Base-by-base conservation (phyloP, 2,329 filamentous ascomycete genomes). In the Penicillium verrucosum region DNA sequence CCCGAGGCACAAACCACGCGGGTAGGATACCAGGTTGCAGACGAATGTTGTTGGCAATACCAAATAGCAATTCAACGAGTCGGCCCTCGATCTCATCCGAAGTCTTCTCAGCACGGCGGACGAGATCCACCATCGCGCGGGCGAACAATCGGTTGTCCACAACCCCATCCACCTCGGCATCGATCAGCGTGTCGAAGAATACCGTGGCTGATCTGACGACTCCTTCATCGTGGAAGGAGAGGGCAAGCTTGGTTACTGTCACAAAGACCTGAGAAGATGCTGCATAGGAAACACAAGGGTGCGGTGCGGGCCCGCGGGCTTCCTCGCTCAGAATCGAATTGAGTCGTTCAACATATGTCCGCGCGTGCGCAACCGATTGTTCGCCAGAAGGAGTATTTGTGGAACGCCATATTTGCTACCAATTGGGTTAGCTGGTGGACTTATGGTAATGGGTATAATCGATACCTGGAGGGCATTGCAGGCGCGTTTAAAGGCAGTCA, bases 81-180 rank as follows among this genome's bases (percentile, higher is more conserved):
- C 92, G 87, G 10, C 89, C 89, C 73, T 97, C 92, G 11, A 90
- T 92, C 56, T 96, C 90, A 51, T 86, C 82, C 37, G 88, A 86
- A 4, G 89, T 87, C 38, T 70, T 71, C 37, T 70, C 69, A 36
- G 93, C 91, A 62, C 88, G 86, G 58, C 91, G 85, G 49, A 97
- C 82, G 58, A 99, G 84, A 65, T 91, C 90, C 69, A 96, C 94
- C 69, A 99, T 75, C 67, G 90, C 93, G 56, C 87, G 85, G 2
- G 94, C 91, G 72, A 99, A 99, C 53, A 85, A 82, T 32, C 88
- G 84, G 68, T 89, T 95, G 69, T 95, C 90, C 46, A 97, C 85
- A 68, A 97, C 95, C 36, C 92, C 91, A 71, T 97, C 94, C 76
- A 97, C 92, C 74, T 97, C 94, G 72, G 92, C 94, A 75, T 99